These are phyloP conservation scores for Melastoma candidum DNA, from an alignment of 441 rosid species.

Conservation along the genomic window DNA sequence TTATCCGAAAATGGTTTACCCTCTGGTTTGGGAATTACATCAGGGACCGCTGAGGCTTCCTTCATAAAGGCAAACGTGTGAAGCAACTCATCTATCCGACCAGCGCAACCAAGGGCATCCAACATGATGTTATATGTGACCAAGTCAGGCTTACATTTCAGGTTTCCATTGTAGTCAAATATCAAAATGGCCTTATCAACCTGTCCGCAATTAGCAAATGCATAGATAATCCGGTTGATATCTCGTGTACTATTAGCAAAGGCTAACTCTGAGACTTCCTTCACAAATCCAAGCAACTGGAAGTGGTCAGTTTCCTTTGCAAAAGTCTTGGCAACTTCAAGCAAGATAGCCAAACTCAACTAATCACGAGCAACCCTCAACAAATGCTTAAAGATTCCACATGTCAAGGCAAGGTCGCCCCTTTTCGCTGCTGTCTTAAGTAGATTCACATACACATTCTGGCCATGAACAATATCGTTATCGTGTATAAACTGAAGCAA, in stretches of 20 bases:
- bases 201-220: constrained; percentile 65
- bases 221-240: constrained; percentile 50
- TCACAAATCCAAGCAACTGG: constrained; percentile 35
- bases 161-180: constrained; percentile 37
- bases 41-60: constrained; percentile 40
- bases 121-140: constrained; percentile 61
- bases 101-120: constrained; percentile 55
- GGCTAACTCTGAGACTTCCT: constrained; percentile 35
- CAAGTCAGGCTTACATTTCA: constrained; percentile 51
- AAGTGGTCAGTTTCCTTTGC: constrained; percentile 26
- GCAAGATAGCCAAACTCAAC: constrained; percentile 43
- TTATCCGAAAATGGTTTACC: constrained; percentile 14
- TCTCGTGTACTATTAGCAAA: constrained; percentile 32
- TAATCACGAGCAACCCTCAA: constrained; percentile 21
- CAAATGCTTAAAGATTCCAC: constrained; percentile 46
- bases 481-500: constrained; percentile 34
- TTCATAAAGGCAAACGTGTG: constrained; percentile 43
- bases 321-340: constrained; percentile 51
- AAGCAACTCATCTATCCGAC: constrained; percentile 50
- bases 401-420: constrained; percentile 32
- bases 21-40: constrained; percentile 40
- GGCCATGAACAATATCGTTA: constrained; percentile 27
- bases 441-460: constrained; percentile 23
- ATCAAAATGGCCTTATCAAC: constrained; percentile 45
- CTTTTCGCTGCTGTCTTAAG: constrained; percentile 30